phyloP scores from a whole-genome alignment of 345 rosid genomes.

The Garcia nutans region DNA sequence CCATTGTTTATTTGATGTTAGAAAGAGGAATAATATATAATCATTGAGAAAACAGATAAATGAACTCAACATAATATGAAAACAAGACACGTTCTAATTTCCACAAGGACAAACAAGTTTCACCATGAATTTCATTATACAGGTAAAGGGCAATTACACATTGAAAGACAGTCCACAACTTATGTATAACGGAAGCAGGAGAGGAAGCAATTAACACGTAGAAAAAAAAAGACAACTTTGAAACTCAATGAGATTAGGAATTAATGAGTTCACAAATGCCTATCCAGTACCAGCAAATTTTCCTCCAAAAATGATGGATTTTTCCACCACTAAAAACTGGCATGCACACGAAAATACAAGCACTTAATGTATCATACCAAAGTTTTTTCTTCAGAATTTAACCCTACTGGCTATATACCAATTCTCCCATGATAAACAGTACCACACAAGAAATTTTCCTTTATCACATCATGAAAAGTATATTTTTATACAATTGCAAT shows the following conservation, averaged over 20 bases:
- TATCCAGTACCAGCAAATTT: background rate
- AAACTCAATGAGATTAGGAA: background rate
- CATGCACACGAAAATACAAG: background rate
- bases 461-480: background rate
- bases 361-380: background rate
- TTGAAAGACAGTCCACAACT: background rate
- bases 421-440: background rate
- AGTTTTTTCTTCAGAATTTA: background rate
- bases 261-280: background rate
- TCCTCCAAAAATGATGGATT: background rate
- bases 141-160: background rate
- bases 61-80: background rate
- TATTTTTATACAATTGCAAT: no score
- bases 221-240: background rate
- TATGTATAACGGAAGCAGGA: background rate
- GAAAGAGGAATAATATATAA: background rate
- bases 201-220: background rate
- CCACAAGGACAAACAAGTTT: background rate
- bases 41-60: background rate
- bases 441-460: background rate
- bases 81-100: background rate
- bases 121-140: background rate
- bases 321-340: background rate
- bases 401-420: background rate
- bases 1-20: conserved; percentile 6